Evolutionary conservation across 73 alveolate genomes (phyloP), one percentile per base, ranked within the genome.

Genomic region (Uronychia binucleata): DNA sequence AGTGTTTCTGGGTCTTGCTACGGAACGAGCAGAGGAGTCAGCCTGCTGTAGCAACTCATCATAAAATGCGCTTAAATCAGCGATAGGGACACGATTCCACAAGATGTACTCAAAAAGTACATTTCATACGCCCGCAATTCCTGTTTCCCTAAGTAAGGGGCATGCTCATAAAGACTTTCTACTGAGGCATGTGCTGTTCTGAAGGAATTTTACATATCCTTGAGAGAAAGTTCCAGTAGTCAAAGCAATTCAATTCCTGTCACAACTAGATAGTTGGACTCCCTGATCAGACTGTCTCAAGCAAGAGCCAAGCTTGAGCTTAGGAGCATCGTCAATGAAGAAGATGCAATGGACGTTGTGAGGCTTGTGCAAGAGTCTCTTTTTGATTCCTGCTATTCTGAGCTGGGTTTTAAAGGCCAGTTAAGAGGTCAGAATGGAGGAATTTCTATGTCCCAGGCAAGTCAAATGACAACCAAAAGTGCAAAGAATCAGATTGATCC

Each of bases 241-340:
- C 77, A 88, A 59, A 0, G 58, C 81, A 83, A 89, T 84, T 35
- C 92, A 0, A 31, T 90, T 33, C 97, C 99, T 1, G 89, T 94
- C n/a, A 96, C 99, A 13, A 79, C 94, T 28, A 82, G 99, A 75
- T 88, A 94, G 76, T 86, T 96, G 57, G 99, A 96, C 78, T 94
- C 98, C 0, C 79, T 96, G 14, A 94, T 92, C 58, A 90, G 99
- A 81, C 83, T 96, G 59, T 74, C 95, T 30, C 77, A 96, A 76
- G 98, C 98, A 0, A 92, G 97, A 74, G 98, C 99, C 1, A 96
- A 96, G 87, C 77, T 95, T 19, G 97, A 91, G 75, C 67, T 90
- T 11, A 88, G 98, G 81, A 59, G 79, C 31, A 33, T 79, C 25
- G 99, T 93, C 0, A 89, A 96, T 0, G 84, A 87, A 74, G 94